Conservation (phyloP, 2,329 filamentous ascomycete genomes). For the Plenodomus lindquistii region DNA sequence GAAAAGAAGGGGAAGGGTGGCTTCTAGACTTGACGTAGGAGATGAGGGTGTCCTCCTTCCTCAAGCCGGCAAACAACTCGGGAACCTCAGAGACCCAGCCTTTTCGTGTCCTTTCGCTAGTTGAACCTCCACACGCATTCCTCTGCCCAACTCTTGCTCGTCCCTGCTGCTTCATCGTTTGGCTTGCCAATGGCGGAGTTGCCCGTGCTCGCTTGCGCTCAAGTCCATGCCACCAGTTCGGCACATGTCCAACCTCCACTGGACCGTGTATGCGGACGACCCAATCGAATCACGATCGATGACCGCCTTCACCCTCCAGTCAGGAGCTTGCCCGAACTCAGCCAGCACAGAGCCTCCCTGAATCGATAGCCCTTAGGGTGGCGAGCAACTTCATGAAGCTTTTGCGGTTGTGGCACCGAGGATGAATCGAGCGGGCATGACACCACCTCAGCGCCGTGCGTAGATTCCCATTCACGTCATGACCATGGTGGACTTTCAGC, state of each 20-base stretch:
- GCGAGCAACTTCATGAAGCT: no score
- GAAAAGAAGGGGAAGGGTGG: not conserved
- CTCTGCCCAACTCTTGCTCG: no score
- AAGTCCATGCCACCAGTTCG: not conserved
- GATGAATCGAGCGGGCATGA: no score
- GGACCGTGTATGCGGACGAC: not conserved
- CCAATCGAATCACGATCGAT: no score
- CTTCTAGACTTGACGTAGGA: not conserved
- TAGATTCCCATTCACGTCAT: no score
- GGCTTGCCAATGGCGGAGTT: not conserved
- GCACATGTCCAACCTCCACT: not conserved
- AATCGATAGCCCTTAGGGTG: no score
- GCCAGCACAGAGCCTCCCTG: no score
- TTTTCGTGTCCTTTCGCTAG: not conserved
- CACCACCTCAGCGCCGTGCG: no score
- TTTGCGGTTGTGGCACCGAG: no score
- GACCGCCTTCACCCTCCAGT: no score
- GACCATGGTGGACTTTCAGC: no score
- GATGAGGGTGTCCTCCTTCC: constrained; percentile 6
- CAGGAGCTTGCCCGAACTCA: no score
- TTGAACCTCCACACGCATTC: not conserved
- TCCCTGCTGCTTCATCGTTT: not conserved
- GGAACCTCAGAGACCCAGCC: not conserved
- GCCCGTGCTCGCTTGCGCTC: not conserved
- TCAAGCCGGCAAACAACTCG: not conserved